These are phyloP conservation scores for Chlorella vulgaris DNA, from an alignment of 139 green algal species.

Conservation along the genomic window DNA sequence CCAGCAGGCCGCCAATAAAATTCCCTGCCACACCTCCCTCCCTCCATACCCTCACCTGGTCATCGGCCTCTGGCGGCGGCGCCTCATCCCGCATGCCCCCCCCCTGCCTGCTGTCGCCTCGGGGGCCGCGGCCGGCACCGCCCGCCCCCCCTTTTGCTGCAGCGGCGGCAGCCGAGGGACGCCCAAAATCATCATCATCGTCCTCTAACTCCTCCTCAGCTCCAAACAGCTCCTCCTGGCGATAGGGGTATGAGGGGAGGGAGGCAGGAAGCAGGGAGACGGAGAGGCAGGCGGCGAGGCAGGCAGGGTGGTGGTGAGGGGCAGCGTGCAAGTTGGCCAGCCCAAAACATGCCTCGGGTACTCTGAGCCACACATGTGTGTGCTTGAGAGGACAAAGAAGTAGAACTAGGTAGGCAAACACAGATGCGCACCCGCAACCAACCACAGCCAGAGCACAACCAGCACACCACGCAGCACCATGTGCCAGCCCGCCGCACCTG, in stretches of 20 bases:
- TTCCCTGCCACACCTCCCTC: not conserved
- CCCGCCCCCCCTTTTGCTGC: not conserved
- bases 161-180: not conserved
- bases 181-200: constrained; percentile 47
- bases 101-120: not conserved
- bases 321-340: too few species aligned
- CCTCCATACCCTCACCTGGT: not conserved
- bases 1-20: not conserved
- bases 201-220: constrained; percentile 77
- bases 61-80: not conserved
- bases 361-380: too few species aligned
- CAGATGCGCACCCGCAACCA: too few species aligned
- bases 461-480: too few species aligned
- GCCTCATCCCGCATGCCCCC: not conserved
- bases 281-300: too few species aligned
- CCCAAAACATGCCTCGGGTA: too few species aligned
- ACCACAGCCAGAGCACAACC: too few species aligned
- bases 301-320: too few species aligned
- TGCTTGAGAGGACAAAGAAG: too few species aligned
- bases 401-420: too few species aligned
- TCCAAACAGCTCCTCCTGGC: constrained; percentile 79
- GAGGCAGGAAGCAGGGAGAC: not conserved
- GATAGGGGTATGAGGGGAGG: constrained; percentile 32
- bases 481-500: too few species aligned
- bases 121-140: not conserved